phyloP scores from a whole-genome alignment of 2,329 filamentous ascomycete species.

The Amylocarpus encephaloides region DNA sequence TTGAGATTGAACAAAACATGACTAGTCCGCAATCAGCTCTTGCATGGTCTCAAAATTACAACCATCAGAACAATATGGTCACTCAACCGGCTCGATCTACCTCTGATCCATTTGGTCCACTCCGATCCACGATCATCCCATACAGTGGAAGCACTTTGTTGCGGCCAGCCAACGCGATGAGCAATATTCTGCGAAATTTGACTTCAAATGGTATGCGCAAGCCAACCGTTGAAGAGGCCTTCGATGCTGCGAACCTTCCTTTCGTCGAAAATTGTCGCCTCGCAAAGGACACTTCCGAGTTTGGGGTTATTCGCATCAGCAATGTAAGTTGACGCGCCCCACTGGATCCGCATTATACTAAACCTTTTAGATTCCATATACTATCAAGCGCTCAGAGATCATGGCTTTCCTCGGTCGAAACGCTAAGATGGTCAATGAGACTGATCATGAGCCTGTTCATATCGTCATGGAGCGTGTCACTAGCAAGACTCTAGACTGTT shows the following conservation, averaged over 20 bases:
- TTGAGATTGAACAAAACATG: no score
- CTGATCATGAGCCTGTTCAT: conserved; percentile 48
- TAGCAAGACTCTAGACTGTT: conserved; percentile 56
- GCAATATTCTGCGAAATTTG: conserved; percentile 14
- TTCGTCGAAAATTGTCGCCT: conserved; percentile 32
- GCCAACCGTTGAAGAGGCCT: conserved; percentile 25
- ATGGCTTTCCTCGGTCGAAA: conserved; percentile 54
- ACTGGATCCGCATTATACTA: conserved; percentile 6
- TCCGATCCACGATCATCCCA: conserved; percentile 2
- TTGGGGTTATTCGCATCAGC: conserved; percentile 32
- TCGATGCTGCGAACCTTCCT: conserved; percentile 29
- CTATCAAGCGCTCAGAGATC: conserved; percentile 46
- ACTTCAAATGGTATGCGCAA: conserved; percentile 18
- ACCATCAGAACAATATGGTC: not conserved
- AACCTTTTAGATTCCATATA: conserved; percentile 48
- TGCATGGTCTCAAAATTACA: not conserved
- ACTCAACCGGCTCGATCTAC: not conserved
- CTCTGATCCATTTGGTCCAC: conserved; percentile 13
- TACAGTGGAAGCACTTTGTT: conserved; percentile 4
- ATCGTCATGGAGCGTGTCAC: conserved; percentile 60
- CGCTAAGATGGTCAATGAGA: conserved; percentile 47
- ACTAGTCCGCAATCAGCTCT: no score
- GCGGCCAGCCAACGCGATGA: conserved; percentile 6
- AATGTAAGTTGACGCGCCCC: conserved; percentile 28
- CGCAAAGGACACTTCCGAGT: conserved; percentile 21